Conservation (phyloP, 2,329 filamentous ascomycete genomes). For the Ophiostoma sp. region DNA sequence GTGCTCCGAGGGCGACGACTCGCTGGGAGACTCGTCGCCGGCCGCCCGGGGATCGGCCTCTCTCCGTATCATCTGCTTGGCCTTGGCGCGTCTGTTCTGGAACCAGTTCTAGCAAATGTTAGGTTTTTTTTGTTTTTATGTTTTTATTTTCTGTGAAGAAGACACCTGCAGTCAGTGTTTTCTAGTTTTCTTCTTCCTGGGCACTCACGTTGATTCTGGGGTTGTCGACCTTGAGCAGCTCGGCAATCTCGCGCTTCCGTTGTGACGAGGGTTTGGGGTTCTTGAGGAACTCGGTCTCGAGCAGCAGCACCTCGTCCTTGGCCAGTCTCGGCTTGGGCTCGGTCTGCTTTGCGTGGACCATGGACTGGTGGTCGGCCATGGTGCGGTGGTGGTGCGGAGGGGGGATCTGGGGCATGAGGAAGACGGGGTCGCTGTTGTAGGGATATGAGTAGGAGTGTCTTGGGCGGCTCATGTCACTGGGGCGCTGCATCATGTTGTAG, state of each 20-base stretch:
- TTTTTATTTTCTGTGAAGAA: neutral
- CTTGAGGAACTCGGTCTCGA: constrained; percentile 58
- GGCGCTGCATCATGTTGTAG: constrained; percentile 16
- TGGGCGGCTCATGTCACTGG: constrained; percentile 9
- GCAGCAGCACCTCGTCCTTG: constrained; percentile 54
- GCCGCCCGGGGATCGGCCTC: constrained; percentile 45
- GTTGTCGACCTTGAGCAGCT: constrained; percentile 58
- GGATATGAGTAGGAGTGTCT: constrained; percentile 21
- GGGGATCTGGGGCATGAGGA: constrained; percentile 20
- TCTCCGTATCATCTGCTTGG: constrained; percentile 56
- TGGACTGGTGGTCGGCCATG: constrained; percentile 27
- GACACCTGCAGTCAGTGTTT: constrained; percentile 10
- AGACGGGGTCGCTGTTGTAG: constrained; percentile 22
- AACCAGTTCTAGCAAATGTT: constrained; percentile 57
- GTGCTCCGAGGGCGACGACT: constrained; percentile 34
- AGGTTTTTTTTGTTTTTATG: too few species aligned
- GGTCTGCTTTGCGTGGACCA: constrained; percentile 30
- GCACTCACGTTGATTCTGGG: constrained; percentile 56
- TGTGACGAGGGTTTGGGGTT: constrained; percentile 61
- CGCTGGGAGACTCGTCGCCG: constrained; percentile 37
- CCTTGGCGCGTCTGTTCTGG: constrained; percentile 60
- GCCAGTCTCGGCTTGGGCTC: constrained; percentile 51
- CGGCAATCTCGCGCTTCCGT: constrained; percentile 56
- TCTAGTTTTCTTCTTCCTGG: too few species aligned
- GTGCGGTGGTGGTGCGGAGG: constrained; percentile 26